Percentiles rank a stretch among this genome's conserved stretches.
These are phyloP conservation scores for Patellaria atrata DNA, from an alignment of 495 filamentous ascomycete genomes.

Conservation along the genomic window DNA sequence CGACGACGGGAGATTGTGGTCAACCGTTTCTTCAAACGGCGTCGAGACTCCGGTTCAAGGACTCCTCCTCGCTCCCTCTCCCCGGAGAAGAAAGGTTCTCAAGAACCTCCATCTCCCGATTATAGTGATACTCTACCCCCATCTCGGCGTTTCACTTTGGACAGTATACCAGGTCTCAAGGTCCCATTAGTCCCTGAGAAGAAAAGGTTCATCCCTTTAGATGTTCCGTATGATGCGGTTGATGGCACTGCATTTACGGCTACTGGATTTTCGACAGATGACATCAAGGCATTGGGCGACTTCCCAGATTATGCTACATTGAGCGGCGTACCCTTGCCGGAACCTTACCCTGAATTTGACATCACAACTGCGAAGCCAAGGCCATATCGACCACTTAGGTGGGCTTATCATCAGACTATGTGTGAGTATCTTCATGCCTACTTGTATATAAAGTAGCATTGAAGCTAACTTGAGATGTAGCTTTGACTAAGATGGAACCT, in stretches of 20 bases:
- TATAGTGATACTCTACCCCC: constrained; percentile 42
- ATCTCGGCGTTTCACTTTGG: constrained; percentile 36
- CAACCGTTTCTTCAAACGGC: constrained; percentile 16
- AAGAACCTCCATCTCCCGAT: constrained; percentile 14
- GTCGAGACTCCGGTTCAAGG: constrained; percentile 24
- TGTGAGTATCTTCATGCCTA: constrained; percentile 38
- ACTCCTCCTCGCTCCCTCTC: constrained; percentile 46
- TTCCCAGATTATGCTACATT: constrained; percentile 73
- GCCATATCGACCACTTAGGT: constrained; percentile 59
- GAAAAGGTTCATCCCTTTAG: constrained; percentile 17
- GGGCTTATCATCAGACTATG: constrained; percentile 90
- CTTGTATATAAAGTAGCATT: background rate
- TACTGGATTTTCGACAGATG: constrained; percentile 48
- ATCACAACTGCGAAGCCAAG: constrained; percentile 27
- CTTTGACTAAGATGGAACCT: constrained; percentile 62
- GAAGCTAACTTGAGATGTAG: constrained; percentile 31
- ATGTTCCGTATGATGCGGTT: constrained; percentile 10
- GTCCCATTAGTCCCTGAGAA: constrained; percentile 15
- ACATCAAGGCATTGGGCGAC: constrained; percentile 59
- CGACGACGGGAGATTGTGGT: constrained; percentile 18
- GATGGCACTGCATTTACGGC: constrained; percentile 35
- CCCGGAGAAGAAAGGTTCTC: constrained; percentile 24
- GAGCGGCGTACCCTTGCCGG: constrained; percentile 63
- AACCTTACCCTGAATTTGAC: constrained; percentile 45
- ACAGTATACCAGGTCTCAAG: constrained; percentile 5